These are phyloP conservation scores for Torulaspora globosa DNA, from an alignment of 1,139 yeast genomes.

Conservation along the genomic window DNA sequence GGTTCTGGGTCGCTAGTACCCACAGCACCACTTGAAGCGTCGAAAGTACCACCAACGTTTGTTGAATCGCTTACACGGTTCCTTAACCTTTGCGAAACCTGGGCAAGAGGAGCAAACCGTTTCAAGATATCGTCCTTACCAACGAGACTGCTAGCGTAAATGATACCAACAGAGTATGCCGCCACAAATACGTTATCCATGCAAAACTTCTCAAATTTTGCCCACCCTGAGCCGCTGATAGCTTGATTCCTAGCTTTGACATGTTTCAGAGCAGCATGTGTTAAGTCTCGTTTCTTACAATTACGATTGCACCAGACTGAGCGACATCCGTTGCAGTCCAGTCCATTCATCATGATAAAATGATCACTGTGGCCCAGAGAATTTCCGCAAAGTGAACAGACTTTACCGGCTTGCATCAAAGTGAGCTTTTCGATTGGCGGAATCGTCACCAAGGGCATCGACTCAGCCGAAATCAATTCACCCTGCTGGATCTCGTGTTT, in stretches of 20 bases:
- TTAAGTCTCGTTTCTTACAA: constrained; percentile 52
- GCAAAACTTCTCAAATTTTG: constrained; percentile 56
- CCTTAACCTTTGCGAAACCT: constrained; percentile 63
- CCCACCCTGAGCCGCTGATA: constrained; percentile 48
- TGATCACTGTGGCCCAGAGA: constrained; percentile 44
- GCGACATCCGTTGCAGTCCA: constrained; percentile 65
- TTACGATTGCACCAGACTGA: constrained; percentile 67
- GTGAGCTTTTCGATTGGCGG: constrained; percentile 69
- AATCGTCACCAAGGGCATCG: constrained; percentile 58
- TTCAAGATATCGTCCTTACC: constrained; percentile 44
- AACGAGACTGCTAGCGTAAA: constrained; percentile 48
- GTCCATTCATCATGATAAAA: constrained; percentile 45
- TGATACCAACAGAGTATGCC: constrained; percentile 59
- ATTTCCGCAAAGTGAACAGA: constrained; percentile 77
- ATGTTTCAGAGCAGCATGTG: constrained; percentile 64
- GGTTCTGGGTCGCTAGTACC: constrained; percentile 38
- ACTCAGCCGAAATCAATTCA: constrained; percentile 54
- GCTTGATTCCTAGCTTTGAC: constrained; percentile 29
- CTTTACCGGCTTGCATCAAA: constrained; percentile 60
- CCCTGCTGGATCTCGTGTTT: constrained; percentile 47
- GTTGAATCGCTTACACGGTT: constrained; percentile 57
- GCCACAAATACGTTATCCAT: constrained; percentile 65
- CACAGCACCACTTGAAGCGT: constrained; percentile 46
- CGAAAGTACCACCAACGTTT: constrained; percentile 50
- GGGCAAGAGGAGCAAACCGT: constrained; percentile 62